Evolutionary conservation across 164 flowering plant genomes (phyloP), one percentile per base, ranked within the genome.

Genomic region (Vitis rupestris): DNA sequence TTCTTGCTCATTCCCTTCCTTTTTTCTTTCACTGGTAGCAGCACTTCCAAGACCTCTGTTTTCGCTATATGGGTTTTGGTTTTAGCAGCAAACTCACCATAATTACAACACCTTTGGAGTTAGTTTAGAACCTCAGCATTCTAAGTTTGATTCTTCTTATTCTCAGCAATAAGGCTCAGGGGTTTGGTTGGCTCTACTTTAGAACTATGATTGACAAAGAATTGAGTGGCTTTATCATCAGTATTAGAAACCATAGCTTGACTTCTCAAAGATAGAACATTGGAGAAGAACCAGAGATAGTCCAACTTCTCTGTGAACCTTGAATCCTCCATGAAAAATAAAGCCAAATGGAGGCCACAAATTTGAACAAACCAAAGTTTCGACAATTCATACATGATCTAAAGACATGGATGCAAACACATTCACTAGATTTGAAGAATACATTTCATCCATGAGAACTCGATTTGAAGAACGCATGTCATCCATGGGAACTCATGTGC

Each of bases 241-340:
- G 16, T 13, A 31, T 10, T 16, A 31, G 23, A 65, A 57, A 59
- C 19, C 9, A 61, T n/a, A n/a, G 57, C 19, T 51, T 60, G 56
- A 19, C 23, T 19, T 19, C 23, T 19, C 23, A 1, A 19, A 19
- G 23, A 19, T 1, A 19, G 23, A 19, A 80, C 63, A 61, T 74
- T 83, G 75, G 74, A 66, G 82, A 72, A 85, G 72, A 76, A 82
- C 85, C 85, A 83, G 56, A 78, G 66, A 74, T 67, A 63, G 50
- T 85, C 89, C 0, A 82, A 68, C 53, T 69, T 62, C 66, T 82
- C 84, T 29, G 75, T 8, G 52, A 81, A 44, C 57, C 64, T 17
- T 48, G 50, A 64, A 23, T 54, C 62, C 4, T 78, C 86, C 85
- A 84, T 84, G 49, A 66, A 23, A 69, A 37, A 29, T 13, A 50